Base-by-base conservation (phyloP, 1,284 basidiomycete genomes). In the Apiotrichum gracile region DNA sequence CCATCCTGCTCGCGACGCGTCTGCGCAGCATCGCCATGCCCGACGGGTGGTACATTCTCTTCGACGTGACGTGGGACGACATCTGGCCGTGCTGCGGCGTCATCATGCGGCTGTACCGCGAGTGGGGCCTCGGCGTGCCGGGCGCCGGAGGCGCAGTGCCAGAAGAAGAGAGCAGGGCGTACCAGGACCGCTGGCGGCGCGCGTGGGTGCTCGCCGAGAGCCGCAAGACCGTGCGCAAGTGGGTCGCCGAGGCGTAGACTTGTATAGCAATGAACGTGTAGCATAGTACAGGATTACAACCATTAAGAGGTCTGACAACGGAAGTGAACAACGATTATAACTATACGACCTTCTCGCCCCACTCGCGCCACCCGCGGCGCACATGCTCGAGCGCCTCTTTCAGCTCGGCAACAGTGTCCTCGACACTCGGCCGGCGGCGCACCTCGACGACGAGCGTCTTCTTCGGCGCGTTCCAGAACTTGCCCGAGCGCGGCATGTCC, bases 41-140 rank as follows among this genome's bases (percentile, higher is more conserved):
- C 0, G 82, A 82, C 1, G 76, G 79, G n/a, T 94, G 90, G 90
- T 91, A 86, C 84, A 82, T 87, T 47, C 78, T 94, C 2, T 94
- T 94, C 65, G 90, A 94, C 66, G 86, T 86, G 0, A 79, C 83
- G 1, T 87, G 83, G 82, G 87, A 90, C 52, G 90, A 93, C 63
- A 78, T 93, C 38, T 87, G 85, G 84, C 83, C 79, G 57, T 83
- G 89, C 16, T 85, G 85, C 55, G 90, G 88, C 13, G 80, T 81
- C 61, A 81, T 92, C 47, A 87, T 88, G 85, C 78, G 83, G 39
- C 74, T 93, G 5, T 94, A 68, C 62, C 37, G 56, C 21, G 64
- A 66, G 17, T 75, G 73, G 74, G 72, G 69, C 4, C 34, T 33
- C 24, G 44, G 40, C 13, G 38, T 24, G 14, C 37, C n/a, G 6